Evolutionary conservation across 495 filamentous ascomycete genomes (phyloP), one percentile per base, ranked within the genome.

Genomic region (Penicillium herquei): DNA sequence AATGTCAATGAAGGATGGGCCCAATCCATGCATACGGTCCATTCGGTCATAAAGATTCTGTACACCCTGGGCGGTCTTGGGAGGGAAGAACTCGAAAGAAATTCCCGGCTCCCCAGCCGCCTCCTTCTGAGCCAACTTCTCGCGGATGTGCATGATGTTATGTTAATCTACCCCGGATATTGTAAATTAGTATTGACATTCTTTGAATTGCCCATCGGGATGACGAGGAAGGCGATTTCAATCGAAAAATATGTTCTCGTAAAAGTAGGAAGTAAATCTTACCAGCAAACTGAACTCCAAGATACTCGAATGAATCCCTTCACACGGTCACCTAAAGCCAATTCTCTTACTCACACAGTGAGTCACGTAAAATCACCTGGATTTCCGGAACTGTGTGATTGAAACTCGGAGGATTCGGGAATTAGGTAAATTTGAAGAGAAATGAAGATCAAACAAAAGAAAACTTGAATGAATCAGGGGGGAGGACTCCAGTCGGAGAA

Each of bases 41-140:
- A 99, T 98, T 62, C 92, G 88, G 69, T 99, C 95, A 77, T 99
- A 99, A 52, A 99, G 84, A 70, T 99, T 99, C 78, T 98, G 95
- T 8, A 99, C 93, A 82, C 95, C 95, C 80, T 87, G 70, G 1
- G 94, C 93, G 1, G 95, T 99, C 77, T 99, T 99, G n/a, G 95
- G 95, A 43, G 95, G 93, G 74, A 98, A 99, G 80, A 96, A 99
- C 75, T 99, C 95, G 71, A 99, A 99, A 31, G 95, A 98, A 81
- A 97, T 96, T 51, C 89, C 90, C 45, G 92, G 87, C 59, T 84
- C 82, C 67, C 84, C 83, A 56, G 87, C 81, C 56, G 78, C 77
- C 64, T 90, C 81, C 76, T 90, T 88, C 64, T 93, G 89, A 57
- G 87, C 82, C 59, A 99, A 79, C 81, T 96, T 97, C 57, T 95